These are phyloP conservation scores for Aspergillus ustus DNA, from an alignment of 2,329 filamentous ascomycete species.

Conservation along the genomic window DNA sequence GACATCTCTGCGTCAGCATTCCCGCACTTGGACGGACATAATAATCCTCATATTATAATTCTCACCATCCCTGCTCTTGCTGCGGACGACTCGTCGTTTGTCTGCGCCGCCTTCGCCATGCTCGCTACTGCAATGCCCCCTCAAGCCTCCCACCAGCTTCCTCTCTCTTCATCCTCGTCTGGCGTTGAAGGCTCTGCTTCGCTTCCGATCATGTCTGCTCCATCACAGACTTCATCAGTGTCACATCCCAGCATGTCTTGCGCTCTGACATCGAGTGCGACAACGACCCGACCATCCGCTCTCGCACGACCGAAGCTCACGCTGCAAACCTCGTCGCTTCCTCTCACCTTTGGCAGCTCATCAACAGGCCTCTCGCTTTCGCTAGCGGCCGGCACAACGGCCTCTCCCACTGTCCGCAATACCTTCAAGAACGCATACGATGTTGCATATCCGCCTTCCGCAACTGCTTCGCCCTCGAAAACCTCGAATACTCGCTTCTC, in stretches of 20 bases:
- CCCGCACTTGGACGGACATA: background rate
- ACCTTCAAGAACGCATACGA: conserved; percentile 66
- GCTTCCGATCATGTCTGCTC: conserved; percentile 18
- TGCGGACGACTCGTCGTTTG: conserved; percentile 6
- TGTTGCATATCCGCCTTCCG: conserved; percentile 42
- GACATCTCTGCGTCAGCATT: conserved; percentile 4
- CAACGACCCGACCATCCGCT: conserved; percentile 20
- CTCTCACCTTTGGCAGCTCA: conserved; percentile 58
- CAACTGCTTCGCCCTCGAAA: conserved; percentile 42
- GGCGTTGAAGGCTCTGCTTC: conserved; percentile 15
- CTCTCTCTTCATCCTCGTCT: conserved; percentile 12
- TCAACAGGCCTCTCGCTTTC: conserved; percentile 58
- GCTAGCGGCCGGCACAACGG: conserved; percentile 51
- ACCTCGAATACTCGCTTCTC: conserved; percentile 30
- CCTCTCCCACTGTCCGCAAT: conserved; percentile 65
- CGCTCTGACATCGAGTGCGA: conserved; percentile 20
- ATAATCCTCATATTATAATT: background rate
- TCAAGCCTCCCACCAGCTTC: conserved; percentile 22
- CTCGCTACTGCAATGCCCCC: conserved; percentile 29
- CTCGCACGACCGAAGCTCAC: conserved; percentile 61
- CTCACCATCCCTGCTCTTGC: background rate
- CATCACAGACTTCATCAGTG: conserved; percentile 12
- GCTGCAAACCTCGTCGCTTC: conserved; percentile 59
- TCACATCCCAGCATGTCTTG: conserved; percentile 24
- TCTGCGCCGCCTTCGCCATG: conserved; percentile 26